These are phyloP conservation scores for Gloeopeniophorella convolvens DNA, from an alignment of 768 basidiomycete genomes.

Conservation along the genomic window DNA sequence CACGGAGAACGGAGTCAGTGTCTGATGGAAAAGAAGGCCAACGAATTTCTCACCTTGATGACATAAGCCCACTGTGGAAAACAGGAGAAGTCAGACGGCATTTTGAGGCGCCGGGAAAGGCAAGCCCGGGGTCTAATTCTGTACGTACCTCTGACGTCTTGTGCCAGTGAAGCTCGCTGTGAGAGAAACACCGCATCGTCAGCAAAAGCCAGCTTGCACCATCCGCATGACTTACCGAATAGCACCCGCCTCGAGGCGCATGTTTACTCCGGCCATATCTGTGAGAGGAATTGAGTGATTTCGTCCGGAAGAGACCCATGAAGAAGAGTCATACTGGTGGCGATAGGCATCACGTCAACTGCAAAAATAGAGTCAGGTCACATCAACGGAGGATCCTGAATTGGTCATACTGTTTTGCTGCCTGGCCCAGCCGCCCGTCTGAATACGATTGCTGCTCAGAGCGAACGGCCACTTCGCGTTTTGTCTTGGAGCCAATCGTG, in stretches of 20 bases:
- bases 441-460: conserved; percentile 50
- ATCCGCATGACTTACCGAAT: conserved; percentile 20
- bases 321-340: conserved; percentile 31
- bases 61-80: conserved; percentile 31
- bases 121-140: background rate
- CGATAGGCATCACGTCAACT: conserved; percentile 46
- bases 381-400: background rate
- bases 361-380: background rate
- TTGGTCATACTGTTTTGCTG: conserved; percentile 41
- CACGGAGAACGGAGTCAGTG: background rate
- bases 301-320: background rate
- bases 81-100: background rate
- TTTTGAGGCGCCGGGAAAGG: background rate
- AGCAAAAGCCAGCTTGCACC: background rate
- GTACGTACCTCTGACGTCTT: conserved; percentile 24
- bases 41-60: conserved; percentile 23
- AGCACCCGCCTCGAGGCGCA: conserved; percentile 30
- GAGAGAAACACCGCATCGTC: background rate
- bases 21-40: background rate
- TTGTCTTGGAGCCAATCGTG: conserved; percentile 23
- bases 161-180: conserved; percentile 34
- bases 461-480: conserved; percentile 55
- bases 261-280: conserved; percentile 29
- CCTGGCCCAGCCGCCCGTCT: conserved; percentile 54
- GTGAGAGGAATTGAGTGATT: background rate